Base-by-base conservation (phyloP, 495 filamentous ascomycete species). In the Ascodesmis nigricans region DNA sequence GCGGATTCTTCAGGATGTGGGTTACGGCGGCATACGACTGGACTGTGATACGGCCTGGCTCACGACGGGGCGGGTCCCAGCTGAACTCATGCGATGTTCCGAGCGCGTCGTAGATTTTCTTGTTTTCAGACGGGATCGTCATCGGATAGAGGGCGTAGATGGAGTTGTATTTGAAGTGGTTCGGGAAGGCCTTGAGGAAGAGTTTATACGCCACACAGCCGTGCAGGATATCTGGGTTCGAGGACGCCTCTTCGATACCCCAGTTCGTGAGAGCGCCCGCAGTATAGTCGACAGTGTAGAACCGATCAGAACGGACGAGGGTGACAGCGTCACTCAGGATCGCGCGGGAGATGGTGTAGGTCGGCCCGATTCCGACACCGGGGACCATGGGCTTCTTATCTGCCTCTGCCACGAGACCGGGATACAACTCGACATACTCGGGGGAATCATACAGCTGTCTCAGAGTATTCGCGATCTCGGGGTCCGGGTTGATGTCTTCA, bases 111-210 rank as follows among this genome's bases (percentile, higher is more conserved):
- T 74, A 63, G 42, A 90, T 84, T 45, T 67, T 69, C 25, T 59
- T 54, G 44, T 76, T 87, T 53, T 87, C 79, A 20, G 54, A 45
- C 6, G 76, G 75, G 16, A 76, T 71, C 4, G 75, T 79, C 67
- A 91, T 76, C 3, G 80, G 80, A 48, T 77, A 87, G 45, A 81
- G 75, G n/a, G 78, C 78, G 40, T 87, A 90, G 38, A 83, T 69
- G 1, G 76, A 82, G 54, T 87, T 74, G 19, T 58, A 49, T 51
- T 71, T 73, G 67, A 78, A 84, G 50, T 72, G 68, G 42, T 74
- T 66, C 1, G 80, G 80, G 62, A 91, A 81, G 2, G 78, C 73
- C 14, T 75, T 64, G 30, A 73, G 56, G 32, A 79, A 71, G 33
- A 90, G 60, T 58, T 84, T 91, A 58, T 83, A 83, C 52, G 83